Conservation (phyloP, 2,329 filamentous ascomycete genomes). For the Epichloe scottii region DNA sequence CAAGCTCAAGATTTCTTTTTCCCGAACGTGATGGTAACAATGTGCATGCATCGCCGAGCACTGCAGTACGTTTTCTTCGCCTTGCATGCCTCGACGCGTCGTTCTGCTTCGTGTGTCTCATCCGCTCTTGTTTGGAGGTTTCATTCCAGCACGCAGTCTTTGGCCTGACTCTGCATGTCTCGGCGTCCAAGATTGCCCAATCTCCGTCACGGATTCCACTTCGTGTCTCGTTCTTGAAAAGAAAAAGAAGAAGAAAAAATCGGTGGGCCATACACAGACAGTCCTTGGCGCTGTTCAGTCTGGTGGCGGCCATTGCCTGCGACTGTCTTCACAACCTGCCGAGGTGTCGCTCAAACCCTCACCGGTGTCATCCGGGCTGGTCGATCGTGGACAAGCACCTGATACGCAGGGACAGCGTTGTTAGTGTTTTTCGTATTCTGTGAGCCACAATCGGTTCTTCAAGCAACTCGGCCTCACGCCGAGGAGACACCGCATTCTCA, state of each 20-base stretch:
- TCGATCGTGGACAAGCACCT: not conserved
- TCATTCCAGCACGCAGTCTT: slow-evolving; percentile 1
- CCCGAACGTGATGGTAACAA: not conserved
- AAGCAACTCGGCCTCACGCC: not conserved
- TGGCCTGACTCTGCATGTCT: not conserved
- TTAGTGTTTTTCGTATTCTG: not conserved
- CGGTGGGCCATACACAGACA: not conserved
- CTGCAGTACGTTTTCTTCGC: not conserved
- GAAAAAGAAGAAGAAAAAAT: too few relatives aligned
- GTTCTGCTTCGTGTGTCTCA: not conserved
- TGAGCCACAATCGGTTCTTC: not conserved
- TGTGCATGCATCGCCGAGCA: not conserved
- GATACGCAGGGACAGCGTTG: not conserved
- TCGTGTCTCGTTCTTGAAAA: not conserved
- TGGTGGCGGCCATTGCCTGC: not conserved
- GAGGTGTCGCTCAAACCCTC: not conserved
- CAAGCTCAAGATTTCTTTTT: not conserved
- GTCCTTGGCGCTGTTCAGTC: not conserved
- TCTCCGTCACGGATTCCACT: not conserved
- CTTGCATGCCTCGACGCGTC: not conserved
- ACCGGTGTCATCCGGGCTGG: not conserved
- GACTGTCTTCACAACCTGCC: not conserved
- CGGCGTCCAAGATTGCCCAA: not conserved
- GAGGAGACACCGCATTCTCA: not conserved
- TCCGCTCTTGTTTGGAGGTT: not conserved